Percentiles rank a stretch among this genome's conserved stretches.
Evolutionary conservation across 208 protist species (phyloP).

Genomic region (Polymyxa betae): DNA sequence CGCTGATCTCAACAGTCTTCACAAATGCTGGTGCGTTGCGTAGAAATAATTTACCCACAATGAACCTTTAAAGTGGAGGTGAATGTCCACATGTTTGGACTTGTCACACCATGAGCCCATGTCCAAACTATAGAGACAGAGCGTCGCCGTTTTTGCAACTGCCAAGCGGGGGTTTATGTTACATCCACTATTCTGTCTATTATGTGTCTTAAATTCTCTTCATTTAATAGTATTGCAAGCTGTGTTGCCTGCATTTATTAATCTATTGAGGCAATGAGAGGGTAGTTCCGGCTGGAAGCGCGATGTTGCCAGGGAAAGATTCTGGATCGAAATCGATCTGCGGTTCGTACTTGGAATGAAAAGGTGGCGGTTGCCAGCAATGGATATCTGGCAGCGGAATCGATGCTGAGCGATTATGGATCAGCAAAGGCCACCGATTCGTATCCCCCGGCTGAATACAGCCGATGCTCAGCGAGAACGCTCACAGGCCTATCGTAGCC

Average conservation of each 20-base stretch:
- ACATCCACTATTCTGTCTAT: too few relatives aligned
- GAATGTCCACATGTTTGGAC: background rate
- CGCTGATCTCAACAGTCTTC: background rate
- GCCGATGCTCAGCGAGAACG: constrained; percentile 22
- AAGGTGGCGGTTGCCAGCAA: background rate
- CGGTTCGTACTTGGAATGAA: background rate
- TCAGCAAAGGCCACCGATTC: background rate
- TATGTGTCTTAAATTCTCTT: too few relatives aligned
- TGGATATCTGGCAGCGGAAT: background rate
- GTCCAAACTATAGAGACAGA: background rate
- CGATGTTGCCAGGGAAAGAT: background rate
- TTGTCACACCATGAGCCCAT: background rate
- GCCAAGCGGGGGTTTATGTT: too few relatives aligned
- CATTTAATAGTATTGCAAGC: too few relatives aligned
- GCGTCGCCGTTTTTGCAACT: background rate
- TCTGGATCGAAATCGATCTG: background rate
- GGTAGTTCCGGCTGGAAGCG: background rate
- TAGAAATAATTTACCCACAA: background rate
- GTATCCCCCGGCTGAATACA: constrained; percentile 30
- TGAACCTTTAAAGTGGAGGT: background rate
- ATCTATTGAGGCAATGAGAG: background rate
- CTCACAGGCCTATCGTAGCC: background rate
- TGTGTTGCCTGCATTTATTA: background rate
- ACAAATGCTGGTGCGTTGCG: background rate
- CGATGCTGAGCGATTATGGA: background rate